Evolutionary conservation across 192 early-diverging fungal species (phyloP).

Genomic region (Coemansia sp.): DNA sequence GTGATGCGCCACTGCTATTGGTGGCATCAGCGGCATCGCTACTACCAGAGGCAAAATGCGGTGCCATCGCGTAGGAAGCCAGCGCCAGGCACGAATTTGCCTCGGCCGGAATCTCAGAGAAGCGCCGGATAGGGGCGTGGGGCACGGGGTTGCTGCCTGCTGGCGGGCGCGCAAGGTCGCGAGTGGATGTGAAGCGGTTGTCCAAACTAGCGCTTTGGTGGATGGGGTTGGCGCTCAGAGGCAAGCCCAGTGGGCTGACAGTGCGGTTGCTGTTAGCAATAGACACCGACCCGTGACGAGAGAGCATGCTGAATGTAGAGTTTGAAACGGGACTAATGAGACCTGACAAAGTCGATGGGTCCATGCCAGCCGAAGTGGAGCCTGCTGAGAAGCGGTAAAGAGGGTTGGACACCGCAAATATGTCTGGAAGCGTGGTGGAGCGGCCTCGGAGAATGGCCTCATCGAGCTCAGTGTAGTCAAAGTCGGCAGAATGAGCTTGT

Average conservation of each 20-base stretch:
- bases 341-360: slow-evolving; percentile 9
- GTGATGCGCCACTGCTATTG: slow-evolving; percentile 26
- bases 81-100: slow-evolving; percentile 16
- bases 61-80: slow-evolving; percentile 33
- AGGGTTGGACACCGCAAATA: slow-evolving; percentile 34
- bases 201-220: slow-evolving; percentile 46
- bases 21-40: slow-evolving; percentile 9
- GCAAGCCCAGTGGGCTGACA: slow-evolving; percentile 41
- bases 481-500: not conserved
- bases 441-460: slow-evolving; percentile 51
- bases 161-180: slow-evolving; percentile 9
- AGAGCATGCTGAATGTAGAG: slow-evolving; percentile 36
- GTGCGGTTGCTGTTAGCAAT: slow-evolving; percentile 32
- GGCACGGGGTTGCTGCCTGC: slow-evolving; percentile 1
- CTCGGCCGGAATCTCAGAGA: slow-evolving; percentile 32
- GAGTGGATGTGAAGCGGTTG: slow-evolving; percentile 23
- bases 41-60: slow-evolving; percentile 11
- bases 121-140: slow-evolving; percentile 17
- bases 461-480: slow-evolving; percentile 48
- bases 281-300: slow-evolving; percentile 45
- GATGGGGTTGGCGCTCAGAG: slow-evolving; percentile 32
- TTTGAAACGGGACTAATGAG: slow-evolving; percentile 32
- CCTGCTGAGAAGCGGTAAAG: slow-evolving; percentile 25
- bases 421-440: slow-evolving; percentile 49
- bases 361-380: slow-evolving; percentile 1